Base-by-base conservation (phyloP, 2,329 filamentous ascomycete species). In the Fusarium torreyae region DNA sequence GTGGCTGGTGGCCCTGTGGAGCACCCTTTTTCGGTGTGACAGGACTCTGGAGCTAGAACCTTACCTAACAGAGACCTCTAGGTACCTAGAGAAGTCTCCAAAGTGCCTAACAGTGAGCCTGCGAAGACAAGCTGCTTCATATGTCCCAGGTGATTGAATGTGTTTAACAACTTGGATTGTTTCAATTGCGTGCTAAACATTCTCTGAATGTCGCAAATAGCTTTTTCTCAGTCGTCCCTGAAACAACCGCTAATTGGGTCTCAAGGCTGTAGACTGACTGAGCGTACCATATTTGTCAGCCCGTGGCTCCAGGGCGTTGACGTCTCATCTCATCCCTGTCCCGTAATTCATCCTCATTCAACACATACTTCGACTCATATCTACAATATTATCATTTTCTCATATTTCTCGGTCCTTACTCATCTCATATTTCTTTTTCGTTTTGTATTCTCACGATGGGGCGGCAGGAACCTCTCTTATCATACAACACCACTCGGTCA, bases 401-500 rank as follows among this genome's bases (percentile, higher is more conserved):
- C 26, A 24, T 42, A 26, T 38, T 33, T 10, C 26, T 49, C 43
- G 36, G 40, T 45, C 43, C 24, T 45, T 65, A 20, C 40, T 46
- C 22, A n/a, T 39, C 17, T 28, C 9, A 5, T 28, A 20, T 31
- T 15, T 33, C 26, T 31, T 13, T 5, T 43, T 53, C 42, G 17
- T 7, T 53, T 53, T 34, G 10, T 22, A 24, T 55, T 31, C 43
- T 34, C 50, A 57, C 6, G 51, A 74, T 74, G 72, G 70, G 72
- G 44, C 62, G 62, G 24, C 54, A 72, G 46, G 68, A 71, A 39
- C 71, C 72, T 50, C 62, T 74, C 22, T 50, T 74, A 26, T 70
- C 63, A 24, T 62, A 68, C 43, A 65, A 68, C 34, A 68, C 65
- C 36, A 54, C 58, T 7, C 69, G 53, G 15, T 36, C 66, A 38